Conservation (phyloP, 2,329 filamentous ascomycete genomes). For the Ceratocystis variospora region DNA sequence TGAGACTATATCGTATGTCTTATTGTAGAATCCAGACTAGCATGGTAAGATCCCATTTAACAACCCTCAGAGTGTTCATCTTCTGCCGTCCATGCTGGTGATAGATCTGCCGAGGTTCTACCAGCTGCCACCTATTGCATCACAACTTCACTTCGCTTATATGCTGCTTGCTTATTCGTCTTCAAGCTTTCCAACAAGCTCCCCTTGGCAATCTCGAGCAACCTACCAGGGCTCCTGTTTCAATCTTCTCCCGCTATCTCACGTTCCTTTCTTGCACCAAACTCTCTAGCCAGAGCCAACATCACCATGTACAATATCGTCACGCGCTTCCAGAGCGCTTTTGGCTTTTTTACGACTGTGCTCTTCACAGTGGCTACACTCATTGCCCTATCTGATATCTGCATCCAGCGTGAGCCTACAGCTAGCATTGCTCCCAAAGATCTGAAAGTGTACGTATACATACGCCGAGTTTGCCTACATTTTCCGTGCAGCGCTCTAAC, state of each 20-base stretch:
- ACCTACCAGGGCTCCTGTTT: not conserved
- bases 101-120: constrained; percentile 9
- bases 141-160: not conserved
- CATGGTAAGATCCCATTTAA: not conserved
- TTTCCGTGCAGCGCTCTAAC: not conserved
- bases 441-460: constrained; percentile 61
- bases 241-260: not conserved
- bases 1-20: not conserved
- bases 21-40: not conserved
- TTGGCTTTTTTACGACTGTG: constrained; percentile 96
- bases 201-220: not conserved
- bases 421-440: constrained; percentile 52
- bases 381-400: constrained; percentile 67
- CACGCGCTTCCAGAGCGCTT: constrained; percentile 78
- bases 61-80: not conserved
- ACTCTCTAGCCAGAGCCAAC: not conserved
- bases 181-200: not conserved
- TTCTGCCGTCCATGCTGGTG: not conserved
- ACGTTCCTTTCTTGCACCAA: not conserved
- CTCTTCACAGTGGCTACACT: constrained; percentile 66
- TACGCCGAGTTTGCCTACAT: not conserved
- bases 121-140: constrained; percentile 12
- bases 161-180: not conserved
- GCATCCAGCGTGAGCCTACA: constrained; percentile 53
- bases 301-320: constrained; percentile 71